Evolutionary conservation across 305 asterid genomes (phyloP).

Genomic region (Fraxinus velutina): DNA sequence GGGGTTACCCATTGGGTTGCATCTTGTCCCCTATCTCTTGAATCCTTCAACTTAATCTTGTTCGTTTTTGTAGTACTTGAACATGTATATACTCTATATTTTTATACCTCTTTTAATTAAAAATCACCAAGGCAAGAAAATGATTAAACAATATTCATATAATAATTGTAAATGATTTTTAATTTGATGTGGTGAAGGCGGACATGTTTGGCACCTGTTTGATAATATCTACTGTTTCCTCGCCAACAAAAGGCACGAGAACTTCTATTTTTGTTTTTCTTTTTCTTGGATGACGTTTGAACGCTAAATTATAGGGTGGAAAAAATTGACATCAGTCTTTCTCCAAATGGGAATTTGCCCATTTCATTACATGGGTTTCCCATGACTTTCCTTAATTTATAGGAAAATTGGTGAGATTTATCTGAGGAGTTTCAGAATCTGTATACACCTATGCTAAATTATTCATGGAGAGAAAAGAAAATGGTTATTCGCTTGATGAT

Average conservation of each 20-base stretch:
- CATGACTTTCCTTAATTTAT: slow-evolving; percentile 9
- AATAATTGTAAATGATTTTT: too few relatives aligned
- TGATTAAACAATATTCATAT: too few relatives aligned
- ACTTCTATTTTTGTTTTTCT: not conserved
- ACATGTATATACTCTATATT: not conserved
- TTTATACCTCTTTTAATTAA: not conserved
- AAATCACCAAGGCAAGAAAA: not conserved
- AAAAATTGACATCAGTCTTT: not conserved
- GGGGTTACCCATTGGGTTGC: not conserved
- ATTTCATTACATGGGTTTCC: not conserved
- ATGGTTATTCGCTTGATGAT: slow-evolving; percentile 34
- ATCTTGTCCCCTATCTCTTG: not conserved
- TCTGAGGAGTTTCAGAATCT: slow-evolving; percentile 15
- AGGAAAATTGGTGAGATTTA: slow-evolving; percentile 18
- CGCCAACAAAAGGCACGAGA: not conserved
- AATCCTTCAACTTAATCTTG: not conserved
- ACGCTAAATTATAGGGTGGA: not conserved
- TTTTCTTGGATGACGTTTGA: not conserved
- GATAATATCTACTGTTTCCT: too few relatives aligned
- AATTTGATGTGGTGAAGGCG: too few relatives aligned
- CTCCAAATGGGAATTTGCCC: not conserved
- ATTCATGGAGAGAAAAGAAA: slow-evolving; percentile 49
- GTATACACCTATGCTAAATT: not conserved
- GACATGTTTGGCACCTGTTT: not conserved
- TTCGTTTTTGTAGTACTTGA: not conserved